Conservation (phyloP, 2,329 filamentous ascomycete species). For the Penicillium sp. region DNA sequence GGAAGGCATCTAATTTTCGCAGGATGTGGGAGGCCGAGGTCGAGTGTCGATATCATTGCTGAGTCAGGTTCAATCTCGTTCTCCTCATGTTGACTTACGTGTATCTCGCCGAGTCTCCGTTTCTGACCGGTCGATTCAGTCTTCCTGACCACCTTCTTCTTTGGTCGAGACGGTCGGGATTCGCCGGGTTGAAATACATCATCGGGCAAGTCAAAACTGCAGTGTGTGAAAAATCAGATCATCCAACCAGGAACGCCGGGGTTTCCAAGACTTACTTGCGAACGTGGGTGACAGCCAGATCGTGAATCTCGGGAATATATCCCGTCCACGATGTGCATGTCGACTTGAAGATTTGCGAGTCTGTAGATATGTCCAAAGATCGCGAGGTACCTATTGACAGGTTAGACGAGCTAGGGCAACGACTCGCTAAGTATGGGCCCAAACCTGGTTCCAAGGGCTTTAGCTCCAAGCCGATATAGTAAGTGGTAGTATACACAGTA, state of each 20-base stretch:
- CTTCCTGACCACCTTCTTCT: constrained; percentile 56
- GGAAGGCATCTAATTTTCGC: constrained; percentile 19
- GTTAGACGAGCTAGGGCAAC: constrained; percentile 34
- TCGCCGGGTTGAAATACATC: constrained; percentile 87
- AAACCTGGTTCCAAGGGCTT: constrained; percentile 58
- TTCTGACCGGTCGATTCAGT: constrained; percentile 42
- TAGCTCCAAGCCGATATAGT: constrained; percentile 89
- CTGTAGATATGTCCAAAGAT: constrained; percentile 64
- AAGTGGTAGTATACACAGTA: constrained; percentile 82
- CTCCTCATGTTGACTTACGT: constrained; percentile 46
- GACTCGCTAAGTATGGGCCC: constrained; percentile 1
- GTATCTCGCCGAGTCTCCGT: constrained; percentile 45
- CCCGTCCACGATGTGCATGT: constrained; percentile 75
- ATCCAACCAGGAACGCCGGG: not conserved
- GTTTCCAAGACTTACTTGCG: constrained; percentile 68
- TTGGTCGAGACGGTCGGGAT: constrained; percentile 63
- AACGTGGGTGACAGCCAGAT: constrained; percentile 78
- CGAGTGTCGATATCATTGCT: constrained; percentile 30
- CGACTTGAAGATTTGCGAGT: constrained; percentile 85
- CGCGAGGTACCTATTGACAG: constrained; percentile 47
- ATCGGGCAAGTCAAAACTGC: constrained; percentile 81
- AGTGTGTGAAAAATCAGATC: constrained; percentile 11
- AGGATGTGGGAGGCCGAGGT: constrained; percentile 25
- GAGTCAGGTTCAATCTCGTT: constrained; percentile 29
- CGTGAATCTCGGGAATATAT: constrained; percentile 75